A percentile compares a stretch with the other conserved stretches of the same genome.
phyloP scores from a whole-genome alignment of 495 filamentous ascomycete genomes.

The Hypoxylon cercidicola region DNA sequence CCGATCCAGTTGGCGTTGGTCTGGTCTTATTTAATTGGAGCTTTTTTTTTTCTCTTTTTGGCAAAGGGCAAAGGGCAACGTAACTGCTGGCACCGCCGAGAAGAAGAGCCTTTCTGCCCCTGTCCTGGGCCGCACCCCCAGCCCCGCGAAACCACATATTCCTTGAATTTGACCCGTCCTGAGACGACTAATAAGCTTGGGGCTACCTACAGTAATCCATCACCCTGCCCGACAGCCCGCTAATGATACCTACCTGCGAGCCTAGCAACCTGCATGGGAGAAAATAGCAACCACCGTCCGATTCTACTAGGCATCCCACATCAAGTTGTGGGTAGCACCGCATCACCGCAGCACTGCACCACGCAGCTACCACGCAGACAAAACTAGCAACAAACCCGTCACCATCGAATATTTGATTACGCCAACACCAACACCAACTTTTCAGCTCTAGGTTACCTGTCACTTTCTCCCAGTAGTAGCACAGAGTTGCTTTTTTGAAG shows the following conservation, averaged over 20 bases:
- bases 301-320: constrained; percentile 35
- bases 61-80: no score
- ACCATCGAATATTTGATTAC: constrained; percentile 8
- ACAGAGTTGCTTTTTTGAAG: constrained; percentile 15
- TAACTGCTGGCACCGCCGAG: constrained; percentile 34
- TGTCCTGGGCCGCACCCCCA: constrained; percentile 34
- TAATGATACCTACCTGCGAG: constrained; percentile 14
- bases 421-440: constrained; percentile 2
- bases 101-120: constrained; percentile 22
- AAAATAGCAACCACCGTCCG: constrained; percentile 49
- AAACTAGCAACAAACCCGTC: constrained; percentile 8
- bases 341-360: constrained; percentile 21
- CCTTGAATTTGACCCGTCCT: constrained; percentile 39
- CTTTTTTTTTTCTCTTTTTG: no score
- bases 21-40: constrained; percentile 34
- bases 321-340: constrained; percentile 18
- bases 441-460: neutral
- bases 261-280: constrained; percentile 39
- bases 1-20: constrained; percentile 24
- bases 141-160: constrained; percentile 35
- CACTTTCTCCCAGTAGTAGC: neutral
- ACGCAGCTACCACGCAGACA: constrained; percentile 9
- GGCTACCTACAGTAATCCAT: constrained; percentile 7
- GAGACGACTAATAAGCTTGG: constrained; percentile 42
- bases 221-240: constrained; percentile 17